phyloP scores from a whole-genome alignment of 495 filamentous ascomycete genomes.

The Collariella sp. region DNA sequence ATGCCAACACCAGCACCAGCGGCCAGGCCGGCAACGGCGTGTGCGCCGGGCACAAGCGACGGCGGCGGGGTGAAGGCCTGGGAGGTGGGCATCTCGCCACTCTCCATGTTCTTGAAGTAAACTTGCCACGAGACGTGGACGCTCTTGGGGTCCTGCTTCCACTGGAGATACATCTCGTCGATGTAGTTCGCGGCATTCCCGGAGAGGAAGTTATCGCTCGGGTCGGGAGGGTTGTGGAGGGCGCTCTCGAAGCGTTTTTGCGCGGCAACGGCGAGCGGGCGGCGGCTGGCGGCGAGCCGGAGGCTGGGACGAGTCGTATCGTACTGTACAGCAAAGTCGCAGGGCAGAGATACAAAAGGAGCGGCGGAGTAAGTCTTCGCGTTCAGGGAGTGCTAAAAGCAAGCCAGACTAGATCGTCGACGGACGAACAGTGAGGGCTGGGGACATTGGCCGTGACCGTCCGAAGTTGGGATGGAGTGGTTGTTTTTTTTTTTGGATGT shows the following conservation, averaged over 20 bases:
- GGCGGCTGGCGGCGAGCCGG: constrained; percentile 33
- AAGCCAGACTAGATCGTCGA: constrained; percentile 1
- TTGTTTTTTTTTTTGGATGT: neutral
- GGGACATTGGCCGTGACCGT: constrained; percentile 16
- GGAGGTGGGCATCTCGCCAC: constrained; percentile 91
- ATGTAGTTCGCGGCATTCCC: constrained; percentile 97
- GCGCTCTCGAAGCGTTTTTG: constrained; percentile 43
- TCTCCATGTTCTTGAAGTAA: constrained; percentile 99
- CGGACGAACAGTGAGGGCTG: constrained; percentile 14
- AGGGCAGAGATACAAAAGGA: constrained; percentile 31
- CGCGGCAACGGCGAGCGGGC: constrained; percentile 43
- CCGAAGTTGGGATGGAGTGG: neutral
- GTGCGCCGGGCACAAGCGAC: constrained; percentile 71
- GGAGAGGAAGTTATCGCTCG: constrained; percentile 89
- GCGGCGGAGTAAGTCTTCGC: constrained; percentile 47
- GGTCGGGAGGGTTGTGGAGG: constrained; percentile 47
- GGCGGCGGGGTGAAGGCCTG: constrained; percentile 95
- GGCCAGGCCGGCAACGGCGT: constrained; percentile 67
- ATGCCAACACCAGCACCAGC: constrained; percentile 58
- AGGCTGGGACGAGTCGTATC: constrained; percentile 26
- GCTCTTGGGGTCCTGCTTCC: constrained; percentile 86
- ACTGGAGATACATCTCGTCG: constrained; percentile 98
- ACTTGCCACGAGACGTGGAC: constrained; percentile 98
- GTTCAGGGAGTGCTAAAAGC: neutral
- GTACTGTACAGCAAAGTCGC: constrained; percentile 11